Evolutionary conservation across 768 basidiomycete species (phyloP).

Genomic region (Psilocybe subaeruginosa): DNA sequence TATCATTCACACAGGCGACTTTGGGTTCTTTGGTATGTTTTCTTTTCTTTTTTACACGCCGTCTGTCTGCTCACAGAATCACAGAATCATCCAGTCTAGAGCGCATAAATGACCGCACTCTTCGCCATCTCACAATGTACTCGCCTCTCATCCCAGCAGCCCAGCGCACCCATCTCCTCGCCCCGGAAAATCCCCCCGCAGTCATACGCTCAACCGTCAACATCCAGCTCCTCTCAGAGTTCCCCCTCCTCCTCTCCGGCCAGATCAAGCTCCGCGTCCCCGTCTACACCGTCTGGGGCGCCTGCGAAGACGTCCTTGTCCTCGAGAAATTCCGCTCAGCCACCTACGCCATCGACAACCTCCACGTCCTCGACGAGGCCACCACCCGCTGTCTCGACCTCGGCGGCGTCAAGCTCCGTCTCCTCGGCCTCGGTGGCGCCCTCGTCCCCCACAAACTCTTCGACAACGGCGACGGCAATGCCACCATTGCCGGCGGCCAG

Average conservation of each 20-base stretch:
- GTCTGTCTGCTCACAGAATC: neutral
- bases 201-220: constrained; percentile 74
- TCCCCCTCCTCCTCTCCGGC: constrained; percentile 87
- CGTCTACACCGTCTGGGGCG: constrained; percentile 96
- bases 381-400: constrained; percentile 92
- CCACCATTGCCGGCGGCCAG: constrained; percentile 97
- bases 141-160: constrained; percentile 89
- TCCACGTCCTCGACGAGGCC: constrained; percentile 93
- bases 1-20: constrained; percentile 97
- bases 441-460: constrained; percentile 95
- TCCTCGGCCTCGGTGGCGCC: constrained; percentile 96
- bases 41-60: neutral
- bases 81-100: constrained; percentile 79
- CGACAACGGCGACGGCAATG: constrained; percentile 90
- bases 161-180: constrained; percentile 78
- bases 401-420: constrained; percentile 89
- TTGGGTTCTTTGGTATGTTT: constrained; percentile 91
- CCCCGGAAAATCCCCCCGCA: constrained; percentile 68
- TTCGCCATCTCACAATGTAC: constrained; percentile 95
- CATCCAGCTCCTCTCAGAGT: constrained; percentile 88
- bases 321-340: constrained; percentile 91
- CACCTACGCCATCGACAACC: constrained; percentile 83
- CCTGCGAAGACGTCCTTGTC: constrained; percentile 93
- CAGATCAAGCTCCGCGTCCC: constrained; percentile 91
- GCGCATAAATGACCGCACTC: constrained; percentile 92